Conservation (phyloP, 345 rosid species). For the Linum lewisii region DNA sequence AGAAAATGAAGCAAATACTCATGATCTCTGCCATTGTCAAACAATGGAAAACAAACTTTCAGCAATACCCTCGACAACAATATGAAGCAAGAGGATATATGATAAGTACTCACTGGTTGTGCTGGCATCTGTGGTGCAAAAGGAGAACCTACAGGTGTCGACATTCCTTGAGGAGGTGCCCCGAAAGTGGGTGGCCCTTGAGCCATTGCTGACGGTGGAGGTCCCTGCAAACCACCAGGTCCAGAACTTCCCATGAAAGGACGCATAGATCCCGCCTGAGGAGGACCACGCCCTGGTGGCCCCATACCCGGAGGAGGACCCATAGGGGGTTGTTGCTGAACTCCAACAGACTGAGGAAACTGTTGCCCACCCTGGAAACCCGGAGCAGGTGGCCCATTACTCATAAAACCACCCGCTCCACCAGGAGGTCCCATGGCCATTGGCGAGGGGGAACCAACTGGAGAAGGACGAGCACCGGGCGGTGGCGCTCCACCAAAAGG, state of each 20-base stretch:
- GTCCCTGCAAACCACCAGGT: constrained; percentile 23
- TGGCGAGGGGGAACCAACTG: constrained; percentile 5
- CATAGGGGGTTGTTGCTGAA: constrained; percentile 14
- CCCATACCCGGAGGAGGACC: constrained; percentile 28
- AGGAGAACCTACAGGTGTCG: constrained; percentile 41
- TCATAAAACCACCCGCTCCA: constrained; percentile 10
- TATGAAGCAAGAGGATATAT: not conserved
- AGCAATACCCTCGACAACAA: not conserved
- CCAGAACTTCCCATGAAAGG: constrained; percentile 34
- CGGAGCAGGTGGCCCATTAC: constrained; percentile 26
- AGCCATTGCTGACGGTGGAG: constrained; percentile 24
- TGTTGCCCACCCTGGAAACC: constrained; percentile 16
- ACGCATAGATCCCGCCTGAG: constrained; percentile 37
- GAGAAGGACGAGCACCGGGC: constrained; percentile 39
- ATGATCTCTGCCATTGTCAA: no score
- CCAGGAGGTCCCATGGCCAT: constrained; percentile 9
- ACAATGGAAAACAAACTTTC: not conserved
- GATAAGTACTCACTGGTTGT: constrained; percentile 30
- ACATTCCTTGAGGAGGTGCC: constrained; percentile 17
- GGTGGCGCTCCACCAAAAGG: constrained; percentile 28
- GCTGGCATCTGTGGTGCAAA: constrained; percentile 55
- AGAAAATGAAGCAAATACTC: no score
- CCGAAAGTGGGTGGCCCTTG: constrained; percentile 27
- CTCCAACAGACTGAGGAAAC: constrained; percentile 15
- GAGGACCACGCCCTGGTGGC: constrained; percentile 42